phyloP scores from a whole-genome alignment of 768 basidiomycete genomes.

The Suillus subluteus region DNA sequence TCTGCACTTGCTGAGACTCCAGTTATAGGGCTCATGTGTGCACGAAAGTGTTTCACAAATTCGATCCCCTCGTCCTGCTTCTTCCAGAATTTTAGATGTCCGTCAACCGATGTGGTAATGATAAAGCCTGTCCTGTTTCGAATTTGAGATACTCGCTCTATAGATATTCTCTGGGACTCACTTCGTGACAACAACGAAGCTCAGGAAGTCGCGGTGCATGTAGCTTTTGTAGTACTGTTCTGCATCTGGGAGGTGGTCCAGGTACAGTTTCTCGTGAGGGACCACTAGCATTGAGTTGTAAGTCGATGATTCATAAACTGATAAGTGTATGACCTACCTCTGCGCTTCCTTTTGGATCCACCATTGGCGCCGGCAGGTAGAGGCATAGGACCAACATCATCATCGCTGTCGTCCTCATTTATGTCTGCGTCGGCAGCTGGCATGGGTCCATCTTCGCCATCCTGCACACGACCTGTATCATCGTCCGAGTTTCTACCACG shows the following conservation, averaged over 20 bases:
- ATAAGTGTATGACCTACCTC: conserved; percentile 53
- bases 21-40: conserved; percentile 79
- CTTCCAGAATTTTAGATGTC: conserved; percentile 98
- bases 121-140: conserved; percentile 82
- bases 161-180: conserved; percentile 37
- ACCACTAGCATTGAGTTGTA: conserved; percentile 60
- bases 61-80: conserved; percentile 96
- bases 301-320: not conserved
- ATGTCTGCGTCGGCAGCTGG: conserved; percentile 21
- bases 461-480: conserved; percentile 14
- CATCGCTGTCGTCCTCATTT: conserved; percentile 58
- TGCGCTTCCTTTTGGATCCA: conserved; percentile 75
- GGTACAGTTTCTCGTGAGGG: conserved; percentile 89
- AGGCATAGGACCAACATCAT: conserved; percentile 91
- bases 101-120: conserved; percentile 93
- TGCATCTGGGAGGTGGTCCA: conserved; percentile 89
- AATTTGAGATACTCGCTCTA: conserved; percentile 14
- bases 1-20: conserved; percentile 88
- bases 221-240: conserved; percentile 97
- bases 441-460: conserved; percentile 28
- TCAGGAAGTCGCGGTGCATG: conserved; percentile 95
- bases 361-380: conserved; percentile 46
- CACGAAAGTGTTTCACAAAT: conserved; percentile 97
- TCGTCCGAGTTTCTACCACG: conserved; percentile 48
- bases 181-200: conserved; percentile 89